Evolutionary conservation across 805 yeast species (phyloP), one percentile per base, ranked within the genome.

Genomic region (Grigorovia humatica): DNA sequence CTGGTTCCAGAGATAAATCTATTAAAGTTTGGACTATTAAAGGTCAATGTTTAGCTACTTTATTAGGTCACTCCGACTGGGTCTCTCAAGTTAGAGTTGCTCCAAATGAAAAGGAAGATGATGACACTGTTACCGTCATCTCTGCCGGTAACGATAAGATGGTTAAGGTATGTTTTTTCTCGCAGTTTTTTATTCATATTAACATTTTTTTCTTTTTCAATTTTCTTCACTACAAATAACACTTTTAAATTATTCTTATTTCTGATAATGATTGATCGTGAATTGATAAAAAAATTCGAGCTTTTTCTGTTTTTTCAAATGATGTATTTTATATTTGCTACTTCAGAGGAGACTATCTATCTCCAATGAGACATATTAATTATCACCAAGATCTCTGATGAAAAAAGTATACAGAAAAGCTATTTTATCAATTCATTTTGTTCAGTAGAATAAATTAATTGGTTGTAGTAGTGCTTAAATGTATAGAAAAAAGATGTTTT

Each of bases 341-440:
- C 99, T 91, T 91, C 97, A 80, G 99, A 91, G 88, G 68, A 60
- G 74, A 73, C 72, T 62, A 65, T 69, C 59, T 54, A 74, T 74
- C 69, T 71, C 85, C 93, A 81, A 88, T 91, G 99, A 93, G 97
- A 91, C 96, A 83, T 82, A 76, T 72, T 58, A 70, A 70, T 76
- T 77, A 82, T 85, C 97, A 89, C 96, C 96, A 89, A 88, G 96
- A 89, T 89, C 96, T 86, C 97, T 90, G 97, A 90, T 82, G 53
- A 50, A 27, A 46, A 29, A 35, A 17, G 3, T 12, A 38, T 15
- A 15, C 15, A 23, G 27, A 12, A 38, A 15, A 15, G 8, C 15
- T 38, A 15, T 38, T 15, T 38, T 38, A 4, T 38, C 17, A 38
- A 15, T 38, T 15, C 8, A 6, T 13, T 46, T 15, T 18, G 13